Conservation (phyloP, 2,329 filamentous ascomycete species). For the Fusarium scirpi region DNA sequence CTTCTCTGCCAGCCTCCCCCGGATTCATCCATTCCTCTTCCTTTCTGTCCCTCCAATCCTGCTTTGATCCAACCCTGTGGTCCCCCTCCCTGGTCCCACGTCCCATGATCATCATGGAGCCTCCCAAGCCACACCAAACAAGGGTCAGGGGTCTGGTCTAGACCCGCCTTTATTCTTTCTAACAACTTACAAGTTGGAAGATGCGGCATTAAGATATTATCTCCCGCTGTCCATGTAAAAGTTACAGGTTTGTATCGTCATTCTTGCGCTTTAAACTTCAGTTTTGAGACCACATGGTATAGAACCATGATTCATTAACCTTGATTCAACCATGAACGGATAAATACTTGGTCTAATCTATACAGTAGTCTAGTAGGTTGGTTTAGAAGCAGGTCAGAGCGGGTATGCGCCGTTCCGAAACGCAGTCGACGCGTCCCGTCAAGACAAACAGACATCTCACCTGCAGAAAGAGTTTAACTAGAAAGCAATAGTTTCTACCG, state of each 20-base stretch:
- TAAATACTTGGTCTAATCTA: background rate
- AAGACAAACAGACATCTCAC: background rate
- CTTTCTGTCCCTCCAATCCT: constrained; percentile 20
- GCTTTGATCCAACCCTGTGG: constrained; percentile 30
- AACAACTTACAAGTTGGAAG: background rate
- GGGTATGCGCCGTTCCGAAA: constrained; percentile 39
- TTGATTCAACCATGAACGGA: constrained; percentile 5
- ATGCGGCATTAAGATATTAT: constrained; percentile 16
- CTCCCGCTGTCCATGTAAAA: background rate
- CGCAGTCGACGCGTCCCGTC: constrained; percentile 34
- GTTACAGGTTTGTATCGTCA: constrained; percentile 16
- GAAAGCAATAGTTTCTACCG: constrained; percentile 7
- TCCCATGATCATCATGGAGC: constrained; percentile 32
- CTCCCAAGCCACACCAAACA: constrained; percentile 26
- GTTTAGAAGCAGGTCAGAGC: background rate
- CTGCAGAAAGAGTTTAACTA: constrained; percentile 30
- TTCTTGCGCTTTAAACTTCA: constrained; percentile 12
- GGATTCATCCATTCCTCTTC: background rate
- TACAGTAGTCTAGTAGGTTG: background rate
- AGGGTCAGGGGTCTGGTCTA: constrained; percentile 9
- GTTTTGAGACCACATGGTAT: constrained; percentile 20
- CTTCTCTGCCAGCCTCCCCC: constrained; percentile 20
- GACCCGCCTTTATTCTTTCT: background rate
- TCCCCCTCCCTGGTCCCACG: constrained; percentile 26
- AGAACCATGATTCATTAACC: constrained; percentile 32